These are phyloP conservation scores for Spergularia azorica DNA, from an alignment of 179 eudicot species.

Conservation along the genomic window DNA sequence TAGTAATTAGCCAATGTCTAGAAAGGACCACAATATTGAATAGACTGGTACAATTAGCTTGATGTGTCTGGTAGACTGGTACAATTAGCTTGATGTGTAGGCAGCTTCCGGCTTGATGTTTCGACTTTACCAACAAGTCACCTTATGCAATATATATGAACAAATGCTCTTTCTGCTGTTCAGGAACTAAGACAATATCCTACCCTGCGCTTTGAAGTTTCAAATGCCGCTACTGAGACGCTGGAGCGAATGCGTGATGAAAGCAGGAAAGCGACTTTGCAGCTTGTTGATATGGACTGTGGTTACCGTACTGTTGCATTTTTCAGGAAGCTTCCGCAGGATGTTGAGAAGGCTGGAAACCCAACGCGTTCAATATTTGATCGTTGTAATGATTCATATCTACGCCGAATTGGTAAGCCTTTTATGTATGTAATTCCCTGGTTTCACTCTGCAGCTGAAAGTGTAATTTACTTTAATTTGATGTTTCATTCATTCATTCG, in stretches of 20 bases:
- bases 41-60: too few species aligned
- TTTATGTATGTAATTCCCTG: neutral
- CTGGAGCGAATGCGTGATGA: constrained; percentile 85
- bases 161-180: constrained; percentile 15
- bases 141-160: constrained; percentile 4
- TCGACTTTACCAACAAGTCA: neutral
- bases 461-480: neutral
- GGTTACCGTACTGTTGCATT: constrained; percentile 84
- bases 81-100: neutral
- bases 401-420: constrained; percentile 74
- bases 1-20: neutral
- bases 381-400: constrained; percentile 80
- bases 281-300: constrained; percentile 85
- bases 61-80: neutral
- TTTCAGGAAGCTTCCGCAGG: constrained; percentile 92
- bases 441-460: neutral
- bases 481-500: neutral
- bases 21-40: too few species aligned
- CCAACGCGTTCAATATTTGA: constrained; percentile 89
- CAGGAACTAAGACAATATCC: constrained; percentile 94
- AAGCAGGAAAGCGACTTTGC: constrained; percentile 80
- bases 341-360: constrained; percentile 93
- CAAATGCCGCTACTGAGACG: constrained; percentile 71
- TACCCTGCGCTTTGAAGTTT: constrained; percentile 72
- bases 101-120: neutral